Conservation (phyloP, 805 yeast genomes). For the Zygosaccharomyces rouxii region DNA sequence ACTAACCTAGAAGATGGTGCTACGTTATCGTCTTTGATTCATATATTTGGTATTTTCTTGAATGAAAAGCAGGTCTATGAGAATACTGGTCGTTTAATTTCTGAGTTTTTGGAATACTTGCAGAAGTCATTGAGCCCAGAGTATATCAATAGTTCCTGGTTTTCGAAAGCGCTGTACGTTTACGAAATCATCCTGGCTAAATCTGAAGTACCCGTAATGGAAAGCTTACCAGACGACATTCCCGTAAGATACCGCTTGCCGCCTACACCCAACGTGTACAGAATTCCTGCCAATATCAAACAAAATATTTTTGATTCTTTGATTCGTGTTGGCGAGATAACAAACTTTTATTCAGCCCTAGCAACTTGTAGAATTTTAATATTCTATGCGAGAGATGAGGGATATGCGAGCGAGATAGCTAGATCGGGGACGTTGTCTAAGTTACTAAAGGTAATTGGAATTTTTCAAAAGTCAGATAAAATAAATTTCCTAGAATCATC, state of each 20-base stretch:
- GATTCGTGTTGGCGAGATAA: constrained; percentile 39
- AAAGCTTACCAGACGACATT: constrained; percentile 29
- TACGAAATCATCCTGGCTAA: constrained; percentile 53
- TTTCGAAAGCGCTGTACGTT: constrained; percentile 51
- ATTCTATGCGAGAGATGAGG: constrained; percentile 46
- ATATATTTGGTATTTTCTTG: constrained; percentile 42
- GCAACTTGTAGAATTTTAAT: constrained; percentile 53
- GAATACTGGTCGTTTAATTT: constrained; percentile 34
- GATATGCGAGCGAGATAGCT: constrained; percentile 39
- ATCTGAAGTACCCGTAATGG: constrained; percentile 46
- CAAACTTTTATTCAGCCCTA: constrained; percentile 45
- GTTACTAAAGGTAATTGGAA: constrained; percentile 44
- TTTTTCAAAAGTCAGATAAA: constrained; percentile 36
- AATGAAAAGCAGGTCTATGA: constrained; percentile 39
- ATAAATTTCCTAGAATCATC: constrained; percentile 43
- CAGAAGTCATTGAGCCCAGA: constrained; percentile 37
- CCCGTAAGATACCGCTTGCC: constrained; percentile 18
- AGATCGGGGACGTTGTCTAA: constrained; percentile 45
- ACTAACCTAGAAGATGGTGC: constrained; percentile 33
- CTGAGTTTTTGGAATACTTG: constrained; percentile 38
- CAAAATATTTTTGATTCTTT: constrained; percentile 42
- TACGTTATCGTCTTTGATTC: constrained; percentile 39
- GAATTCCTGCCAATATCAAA: constrained; percentile 22
- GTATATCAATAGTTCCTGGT: constrained; percentile 48
- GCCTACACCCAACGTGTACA: constrained; percentile 21